Conservation (phyloP, 2,329 filamentous ascomycete species). For the Boeremia exigua region DNA sequence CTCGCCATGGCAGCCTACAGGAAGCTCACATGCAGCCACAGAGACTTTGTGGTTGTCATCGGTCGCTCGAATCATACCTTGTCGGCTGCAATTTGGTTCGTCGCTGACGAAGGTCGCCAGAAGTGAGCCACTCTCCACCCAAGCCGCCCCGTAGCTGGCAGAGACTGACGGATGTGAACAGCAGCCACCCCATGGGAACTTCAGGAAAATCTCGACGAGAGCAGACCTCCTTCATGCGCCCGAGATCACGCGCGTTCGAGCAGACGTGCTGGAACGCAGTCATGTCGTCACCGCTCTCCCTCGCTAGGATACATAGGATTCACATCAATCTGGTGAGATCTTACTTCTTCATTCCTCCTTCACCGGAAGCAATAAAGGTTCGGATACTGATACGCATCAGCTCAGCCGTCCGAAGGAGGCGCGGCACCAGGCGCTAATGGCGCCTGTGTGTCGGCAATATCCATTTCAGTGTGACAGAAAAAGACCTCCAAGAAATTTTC, state of each 20-base stretch:
- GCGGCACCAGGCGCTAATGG: conserved; percentile 75
- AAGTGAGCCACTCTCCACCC: background rate
- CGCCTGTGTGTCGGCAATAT: conserved; percentile 99
- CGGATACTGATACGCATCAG: no score
- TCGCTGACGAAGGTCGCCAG: background rate
- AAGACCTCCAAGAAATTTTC: conserved; percentile 94
- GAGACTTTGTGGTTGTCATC: background rate
- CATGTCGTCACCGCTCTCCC: no score
- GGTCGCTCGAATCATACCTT: background rate
- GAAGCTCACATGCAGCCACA: background rate
- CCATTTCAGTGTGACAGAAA: conserved; percentile 98
- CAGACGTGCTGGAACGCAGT: no score
- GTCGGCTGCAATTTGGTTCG: background rate
- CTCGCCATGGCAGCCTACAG: background rate
- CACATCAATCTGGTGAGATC: no score
- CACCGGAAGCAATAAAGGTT: no score
- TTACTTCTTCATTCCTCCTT: no score
- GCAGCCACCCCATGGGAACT: background rate
- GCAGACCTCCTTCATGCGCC: no score
- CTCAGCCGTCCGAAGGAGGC: conserved; percentile 64
- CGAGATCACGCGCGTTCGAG: no score
- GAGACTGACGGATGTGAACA: background rate
- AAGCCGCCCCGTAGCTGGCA: background rate
- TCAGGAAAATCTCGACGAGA: no score
- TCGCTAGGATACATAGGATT: no score